Evolutionary conservation across 176 grass and related monocot species (phyloP).

Genomic region (Zoysia pacifica): DNA sequence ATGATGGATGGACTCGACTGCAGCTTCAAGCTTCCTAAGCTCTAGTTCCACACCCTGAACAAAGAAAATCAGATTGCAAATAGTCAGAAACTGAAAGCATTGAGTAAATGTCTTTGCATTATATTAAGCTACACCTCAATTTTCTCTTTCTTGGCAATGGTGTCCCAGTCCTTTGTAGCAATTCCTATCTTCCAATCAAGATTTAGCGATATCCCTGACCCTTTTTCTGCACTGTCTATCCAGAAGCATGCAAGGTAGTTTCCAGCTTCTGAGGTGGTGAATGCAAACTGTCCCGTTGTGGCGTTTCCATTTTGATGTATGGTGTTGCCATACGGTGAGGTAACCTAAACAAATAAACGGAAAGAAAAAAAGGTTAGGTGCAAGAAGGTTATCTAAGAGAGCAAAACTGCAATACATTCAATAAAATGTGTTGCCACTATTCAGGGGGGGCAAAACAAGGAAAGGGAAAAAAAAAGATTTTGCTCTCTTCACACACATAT

Average conservation of each 20-base stretch:
- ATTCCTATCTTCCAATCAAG: slow-evolving; percentile 95
- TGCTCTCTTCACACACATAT: not conserved
- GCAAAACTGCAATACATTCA: not conserved
- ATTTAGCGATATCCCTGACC: slow-evolving; percentile 56
- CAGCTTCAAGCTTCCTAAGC: slow-evolving; percentile 78
- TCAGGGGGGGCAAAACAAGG: not conserved
- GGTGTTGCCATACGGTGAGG: slow-evolving; percentile 85
- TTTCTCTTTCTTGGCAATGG: slow-evolving; percentile 90
- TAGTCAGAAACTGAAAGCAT: not conserved
- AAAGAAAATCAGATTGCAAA: slow-evolving; percentile 11
- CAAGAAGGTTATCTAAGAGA: not conserved
- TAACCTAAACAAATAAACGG: slow-evolving; percentile 59
- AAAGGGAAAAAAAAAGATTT: not conserved
- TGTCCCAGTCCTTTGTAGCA: slow-evolving; percentile 85
- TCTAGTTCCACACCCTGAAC: slow-evolving; percentile 81
- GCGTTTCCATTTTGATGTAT: slow-evolving; percentile 78
- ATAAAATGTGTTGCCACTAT: not conserved
- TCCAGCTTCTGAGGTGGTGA: slow-evolving; percentile 86
- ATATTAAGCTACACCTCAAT: slow-evolving; percentile 57
- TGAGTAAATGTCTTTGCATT: not conserved
- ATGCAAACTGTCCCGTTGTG: slow-evolving; percentile 75
- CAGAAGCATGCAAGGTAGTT: slow-evolving; percentile 93
- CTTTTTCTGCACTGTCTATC: slow-evolving; percentile 66
- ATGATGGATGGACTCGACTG: slow-evolving; percentile 80
- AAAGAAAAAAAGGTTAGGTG: not conserved